Evolutionary conservation across 805 yeast species (phyloP), one percentile per base, ranked within the genome.

Genomic region (Pichia heedii): DNA sequence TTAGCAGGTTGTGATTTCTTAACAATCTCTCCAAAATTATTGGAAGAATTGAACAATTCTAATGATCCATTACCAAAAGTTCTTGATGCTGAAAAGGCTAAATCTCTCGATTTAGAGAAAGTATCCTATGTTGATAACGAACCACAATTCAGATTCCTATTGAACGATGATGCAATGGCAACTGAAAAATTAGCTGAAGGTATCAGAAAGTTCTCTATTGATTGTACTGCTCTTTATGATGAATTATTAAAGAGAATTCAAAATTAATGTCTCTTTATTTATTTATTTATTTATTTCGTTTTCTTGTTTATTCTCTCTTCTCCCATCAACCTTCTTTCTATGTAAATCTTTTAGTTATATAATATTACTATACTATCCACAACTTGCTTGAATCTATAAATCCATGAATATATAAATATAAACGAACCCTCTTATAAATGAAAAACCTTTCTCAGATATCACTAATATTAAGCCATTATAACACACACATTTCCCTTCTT

Each of bases 121-220:
- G 89, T 83, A 48, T 65, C 88, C 22, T 93, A 66, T 72, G 71
- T 93, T 51, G 79, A 87, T 62, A 81, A 88, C 67, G 97, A 90
- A 72, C 69, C 95, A 41, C 67, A 74, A 51, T 93, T 93, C 88
- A 85, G 96, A 77, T 86, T 77, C 74, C 75, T 71, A 48, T 72
- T 93, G 57, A 90, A 93, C 72, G 95, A 93, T 67, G 97, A 93
- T 66, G 93, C 93, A 53, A 90, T 93, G 97, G 94, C 97, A 57
- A 87, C 96, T 54, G 97, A 87, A 74, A 93, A 93, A 76, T 79
- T 93, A 64, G 70, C 96, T 57, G 96, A 93, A 65, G 99, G 99
- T 78, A 93, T 93, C 73, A 84, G 97, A 77, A 79, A 81, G 67
- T 93, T 93, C 70, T 85, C 96, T 58, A 90, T 84, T 66, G 99